Evolutionary conservation across 2,329 filamentous ascomycete species (phyloP).

Genomic region (Grosmannia huntii): DNA sequence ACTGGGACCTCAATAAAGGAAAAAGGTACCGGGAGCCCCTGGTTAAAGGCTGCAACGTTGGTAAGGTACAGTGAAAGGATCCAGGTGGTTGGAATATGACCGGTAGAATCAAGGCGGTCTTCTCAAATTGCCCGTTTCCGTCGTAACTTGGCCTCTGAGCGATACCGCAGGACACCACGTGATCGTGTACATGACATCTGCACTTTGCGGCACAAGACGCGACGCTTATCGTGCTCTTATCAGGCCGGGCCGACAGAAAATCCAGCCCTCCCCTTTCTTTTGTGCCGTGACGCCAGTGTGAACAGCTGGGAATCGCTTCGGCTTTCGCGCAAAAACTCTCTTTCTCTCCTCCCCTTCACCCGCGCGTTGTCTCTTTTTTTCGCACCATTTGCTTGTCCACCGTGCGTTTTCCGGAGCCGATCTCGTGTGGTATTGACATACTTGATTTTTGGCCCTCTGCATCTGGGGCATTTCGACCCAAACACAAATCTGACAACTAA

Average conservation of each 20-base stretch:
- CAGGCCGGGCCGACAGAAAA: conserved; percentile 12
- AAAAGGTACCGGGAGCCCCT: too few species aligned
- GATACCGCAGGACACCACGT: not conserved
- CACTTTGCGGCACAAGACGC: not conserved
- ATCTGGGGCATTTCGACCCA: not conserved
- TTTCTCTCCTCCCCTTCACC: conserved; percentile 1
- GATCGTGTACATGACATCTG: not conserved
- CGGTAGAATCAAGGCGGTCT: too few species aligned
- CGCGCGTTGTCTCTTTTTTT: not conserved
- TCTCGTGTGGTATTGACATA: not conserved
- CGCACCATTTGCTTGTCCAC: not conserved
- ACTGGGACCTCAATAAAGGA: too few species aligned
- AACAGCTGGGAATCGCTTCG: conserved; percentile 4
- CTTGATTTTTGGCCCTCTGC: not conserved
- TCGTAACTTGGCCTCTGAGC: too few species aligned
- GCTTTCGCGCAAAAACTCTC: conserved; percentile 10
- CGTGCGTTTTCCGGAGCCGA: not conserved
- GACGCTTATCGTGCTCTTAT: conserved; percentile 11
- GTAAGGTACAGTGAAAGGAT: too few species aligned
- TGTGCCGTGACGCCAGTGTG: conserved; percentile 11
- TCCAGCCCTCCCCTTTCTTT: conserved; percentile 13
- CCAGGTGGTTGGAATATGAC: too few species aligned
- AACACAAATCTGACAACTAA: not conserved
- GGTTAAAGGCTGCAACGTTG: too few species aligned
- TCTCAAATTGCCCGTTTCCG: too few species aligned